phyloP scores from a whole-genome alignment of 176 grass and related monocot species.

The Ananas comosus region DNA sequence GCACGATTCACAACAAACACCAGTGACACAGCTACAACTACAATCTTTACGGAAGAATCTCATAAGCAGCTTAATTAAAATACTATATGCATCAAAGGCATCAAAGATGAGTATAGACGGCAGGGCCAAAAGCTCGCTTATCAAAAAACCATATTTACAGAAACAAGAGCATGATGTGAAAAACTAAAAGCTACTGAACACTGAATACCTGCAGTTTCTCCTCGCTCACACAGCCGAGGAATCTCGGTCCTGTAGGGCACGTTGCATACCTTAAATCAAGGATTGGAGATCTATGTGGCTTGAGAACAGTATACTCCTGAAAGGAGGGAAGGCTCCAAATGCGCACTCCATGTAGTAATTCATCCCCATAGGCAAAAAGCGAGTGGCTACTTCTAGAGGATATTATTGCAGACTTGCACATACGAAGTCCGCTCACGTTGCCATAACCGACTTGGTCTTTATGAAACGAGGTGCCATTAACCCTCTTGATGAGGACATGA shows the following conservation, averaged over 20 bases:
- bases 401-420: conserved; percentile 72
- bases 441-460: conserved; percentile 32
- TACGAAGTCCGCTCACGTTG: conserved; percentile 52
- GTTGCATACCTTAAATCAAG: conserved; percentile 73
- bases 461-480: conserved; percentile 23
- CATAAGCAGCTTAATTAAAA: no score
- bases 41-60: no score
- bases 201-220: conserved; percentile 60
- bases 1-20: no score
- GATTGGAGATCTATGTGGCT: conserved; percentile 51
- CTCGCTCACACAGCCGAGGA: conserved; percentile 73
- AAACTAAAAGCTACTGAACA: conserved; percentile 2
- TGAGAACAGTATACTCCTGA: conserved; percentile 34
- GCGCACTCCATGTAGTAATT: conserved; percentile 38
- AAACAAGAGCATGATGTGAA: background rate
- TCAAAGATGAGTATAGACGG: no score
- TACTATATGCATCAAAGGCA: no score
- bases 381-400: conserved; percentile 15
- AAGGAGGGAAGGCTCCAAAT: conserved; percentile 58
- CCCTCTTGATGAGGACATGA: conserved; percentile 50
- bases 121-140: no score
- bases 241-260: conserved; percentile 25
- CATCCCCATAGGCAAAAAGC: conserved; percentile 70
- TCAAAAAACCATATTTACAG: background rate
- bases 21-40: no score